Evolutionary conservation across 495 filamentous ascomycete genomes (phyloP), one percentile per base, ranked within the genome.

Genomic region (Penicillium goetzii): DNA sequence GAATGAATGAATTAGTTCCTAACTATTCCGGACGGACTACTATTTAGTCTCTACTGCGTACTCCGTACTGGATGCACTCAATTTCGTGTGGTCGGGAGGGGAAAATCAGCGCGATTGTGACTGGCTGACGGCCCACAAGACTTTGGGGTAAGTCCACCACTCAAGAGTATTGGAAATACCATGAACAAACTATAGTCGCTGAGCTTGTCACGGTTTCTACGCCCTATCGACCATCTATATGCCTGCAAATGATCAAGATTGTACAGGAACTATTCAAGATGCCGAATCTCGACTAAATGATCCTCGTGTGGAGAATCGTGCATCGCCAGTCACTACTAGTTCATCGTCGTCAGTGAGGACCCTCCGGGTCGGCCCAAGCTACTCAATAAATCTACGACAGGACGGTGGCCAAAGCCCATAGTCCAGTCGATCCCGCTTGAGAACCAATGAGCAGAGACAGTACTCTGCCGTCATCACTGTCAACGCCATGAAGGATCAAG

Each of bases 401-500:
- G 23, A 17, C n/a, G 23, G 11, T 14, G 47, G 26, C 47, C 47
- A 51, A 51, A 51, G 47, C 45, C 45, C 45, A 21, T 19, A 6
- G 9, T 47, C 19, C 43, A 23, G 41, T 47, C 47, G 47, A 51
- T 51, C 47, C 47, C 47, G 43, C 43, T 11, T 11, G 12, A 30
- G n/a, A 14, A 51, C 47, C 47, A 51, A 51, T 30, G 14, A 51
- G 14, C 12, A 51, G 9, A 30, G 25, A n/a, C 47, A 4, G n/a
- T 4, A 9, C 26, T 51, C 47, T 15, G 47, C 47, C 26, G 47
- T 51, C 26, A 26, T 51, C 25, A 51, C 23, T 30, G 23, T 51
- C 47, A 26, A 51, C 30, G 40, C 40, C 40, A 43, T 43, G 43
- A 25, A 47, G 43, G 47, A 51, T 17, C 47, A 51, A 51, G 47